Evolutionary conservation across 2,329 filamentous ascomycete species (phyloP).

Genomic region (Diaporthe capsici): DNA sequence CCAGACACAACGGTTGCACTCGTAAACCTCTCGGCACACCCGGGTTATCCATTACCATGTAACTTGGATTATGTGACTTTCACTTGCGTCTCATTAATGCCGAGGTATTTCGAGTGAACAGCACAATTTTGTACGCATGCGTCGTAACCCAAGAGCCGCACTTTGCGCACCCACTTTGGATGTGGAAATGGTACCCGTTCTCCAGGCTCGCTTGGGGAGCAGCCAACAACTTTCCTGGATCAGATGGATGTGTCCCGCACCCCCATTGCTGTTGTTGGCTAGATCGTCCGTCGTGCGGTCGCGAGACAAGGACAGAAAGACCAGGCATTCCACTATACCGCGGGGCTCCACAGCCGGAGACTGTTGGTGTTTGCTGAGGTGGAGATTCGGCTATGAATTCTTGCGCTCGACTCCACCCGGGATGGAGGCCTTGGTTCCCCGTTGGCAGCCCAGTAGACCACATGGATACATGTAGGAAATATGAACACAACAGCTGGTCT

Average conservation of each 20-base stretch:
- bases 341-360: conserved; percentile 6
- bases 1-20: neutral
- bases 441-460: neutral
- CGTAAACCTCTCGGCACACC: neutral
- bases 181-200: neutral
- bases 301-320: neutral
- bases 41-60: neutral
- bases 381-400: neutral
- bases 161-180: neutral
- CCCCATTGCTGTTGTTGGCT: conserved; percentile 1
- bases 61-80: neutral
- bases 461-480: neutral
- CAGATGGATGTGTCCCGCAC: neutral
- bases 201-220: neutral
- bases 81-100: neutral
- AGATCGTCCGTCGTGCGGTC: neutral
- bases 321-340: neutral
- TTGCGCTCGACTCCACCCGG: neutral
- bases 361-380: conserved; percentile 12
- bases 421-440: conserved; percentile 1
- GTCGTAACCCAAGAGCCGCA: neutral
- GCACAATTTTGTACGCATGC: neutral
- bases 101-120: neutral
- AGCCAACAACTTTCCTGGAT: neutral
- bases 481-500: neutral